Conservation (phyloP, 352 stramenopile species). For the Lagenidium sp. region DNA sequence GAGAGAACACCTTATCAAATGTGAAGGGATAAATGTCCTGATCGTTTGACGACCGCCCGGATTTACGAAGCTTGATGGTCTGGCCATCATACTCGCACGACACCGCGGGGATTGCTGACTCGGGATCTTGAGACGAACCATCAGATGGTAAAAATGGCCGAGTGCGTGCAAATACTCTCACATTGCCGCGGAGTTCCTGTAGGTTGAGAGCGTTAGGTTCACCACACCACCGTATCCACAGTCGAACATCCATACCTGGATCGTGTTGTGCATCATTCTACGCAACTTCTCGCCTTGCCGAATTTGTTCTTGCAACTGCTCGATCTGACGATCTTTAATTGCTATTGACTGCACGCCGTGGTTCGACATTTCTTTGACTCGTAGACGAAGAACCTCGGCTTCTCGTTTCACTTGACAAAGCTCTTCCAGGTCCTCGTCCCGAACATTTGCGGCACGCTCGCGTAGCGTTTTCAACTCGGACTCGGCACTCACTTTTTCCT, state of each 20-base stretch:
- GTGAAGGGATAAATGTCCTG: conserved; percentile 78
- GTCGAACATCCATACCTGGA: conserved; percentile 65
- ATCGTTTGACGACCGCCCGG: conserved; percentile 33
- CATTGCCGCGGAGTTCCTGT: conserved; percentile 95
- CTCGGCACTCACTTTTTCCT: conserved; percentile 68
- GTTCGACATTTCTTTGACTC: conserved; percentile 52
- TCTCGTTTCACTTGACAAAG: conserved; percentile 64
- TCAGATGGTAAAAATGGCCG: conserved; percentile 87
- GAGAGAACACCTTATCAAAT: conserved; percentile 96
- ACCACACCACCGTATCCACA: too few relatives aligned
- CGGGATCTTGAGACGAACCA: conserved; percentile 23
- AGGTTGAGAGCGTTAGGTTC: too few relatives aligned
- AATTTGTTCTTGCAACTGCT: conserved; percentile 63
- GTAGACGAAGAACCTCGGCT: conserved; percentile 55
- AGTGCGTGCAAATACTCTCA: conserved; percentile 95
- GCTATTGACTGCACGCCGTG: conserved; percentile 55
- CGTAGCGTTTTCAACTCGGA: conserved; percentile 62
- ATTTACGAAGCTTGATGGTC: conserved; percentile 47
- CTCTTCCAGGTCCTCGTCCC: conserved; percentile 57
- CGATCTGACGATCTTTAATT: conserved; percentile 59
- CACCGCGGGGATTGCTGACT: conserved; percentile 20
- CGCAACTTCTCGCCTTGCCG: conserved; percentile 77
- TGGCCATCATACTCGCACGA: conserved; percentile 66
- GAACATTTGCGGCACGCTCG: conserved; percentile 32
- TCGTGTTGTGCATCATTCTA: conserved; percentile 97